A percentile compares a stretch with the other conserved stretches of the same genome.
phyloP scores from a whole-genome alignment of 176 grass and related monocot genomes.

The Oryza officinalis region DNA sequence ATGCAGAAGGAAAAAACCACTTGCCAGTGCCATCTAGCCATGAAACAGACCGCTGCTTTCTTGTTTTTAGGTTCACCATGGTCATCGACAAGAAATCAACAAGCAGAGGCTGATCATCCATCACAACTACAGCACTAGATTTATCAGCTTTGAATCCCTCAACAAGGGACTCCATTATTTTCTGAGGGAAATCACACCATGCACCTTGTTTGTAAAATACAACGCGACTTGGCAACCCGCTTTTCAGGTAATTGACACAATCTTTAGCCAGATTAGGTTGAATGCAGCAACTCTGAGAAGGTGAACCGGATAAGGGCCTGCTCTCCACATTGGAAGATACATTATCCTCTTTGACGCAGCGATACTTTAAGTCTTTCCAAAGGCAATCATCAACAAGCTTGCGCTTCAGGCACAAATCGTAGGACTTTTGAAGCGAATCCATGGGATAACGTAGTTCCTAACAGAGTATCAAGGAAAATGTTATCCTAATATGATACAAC shows the following conservation, averaged over 20 bases:
- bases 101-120: constrained; percentile 41
- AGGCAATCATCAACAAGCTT: constrained; percentile 42
- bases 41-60: constrained; percentile 55
- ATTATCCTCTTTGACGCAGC: neutral
- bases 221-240: constrained; percentile 32
- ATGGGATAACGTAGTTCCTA: constrained; percentile 28
- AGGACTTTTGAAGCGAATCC: constrained; percentile 24
- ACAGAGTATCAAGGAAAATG: constrained; percentile 23
- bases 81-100: constrained; percentile 67
- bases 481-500: constrained; percentile 25
- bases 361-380: constrained; percentile 13
- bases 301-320: constrained; percentile 14
- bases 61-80: constrained; percentile 47
- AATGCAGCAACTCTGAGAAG: constrained; percentile 27
- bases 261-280: constrained; percentile 44
- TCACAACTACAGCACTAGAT: constrained; percentile 43
- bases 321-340: constrained; percentile 14
- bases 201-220: constrained; percentile 55
- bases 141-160: constrained; percentile 48
- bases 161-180: constrained; percentile 38
- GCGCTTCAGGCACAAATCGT: constrained; percentile 41
- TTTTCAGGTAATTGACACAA: constrained; percentile 54
- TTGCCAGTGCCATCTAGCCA: constrained; percentile 62
- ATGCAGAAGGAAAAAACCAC: constrained; percentile 55
- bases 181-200: constrained; percentile 49